Base-by-base conservation (phyloP, 257 asterid species). In the Henckelia pumila region DNA sequence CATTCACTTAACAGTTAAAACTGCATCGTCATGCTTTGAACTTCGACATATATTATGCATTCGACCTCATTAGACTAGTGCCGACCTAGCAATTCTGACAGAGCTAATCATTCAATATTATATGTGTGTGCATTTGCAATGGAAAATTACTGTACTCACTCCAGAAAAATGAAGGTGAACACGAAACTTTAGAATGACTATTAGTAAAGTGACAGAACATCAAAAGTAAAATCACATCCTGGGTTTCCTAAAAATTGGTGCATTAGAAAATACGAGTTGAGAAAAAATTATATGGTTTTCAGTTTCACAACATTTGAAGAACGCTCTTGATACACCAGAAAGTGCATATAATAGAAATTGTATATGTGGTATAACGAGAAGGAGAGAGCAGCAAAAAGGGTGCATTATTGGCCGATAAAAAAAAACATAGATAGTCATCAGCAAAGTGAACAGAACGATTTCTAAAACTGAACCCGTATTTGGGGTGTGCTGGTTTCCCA, bases 361-460 rank as follows among this genome's bases (percentile, higher is more conserved):
- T 8, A 33, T 13, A 16, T 14, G n/a, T 47, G 24, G 14, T 20
- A 33, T 56, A 22, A 19, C 37, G 24, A n/a, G 19, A 49, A 37
- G 56, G 63, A 40, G 66, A 32, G 25, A 44, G 32, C 53, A 28
- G 25, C 37, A 68, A 0, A 47, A 25, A 68, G 44, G 50, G 56
- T 40, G 37, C 28, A n/a, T 3, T 44, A 53, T 30, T 35, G 19
- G 4, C 57, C 22, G n/a, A 66, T 52, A 56, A 26, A 4, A n/a
- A 29, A 28, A 50, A 26, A 61, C 21, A 25, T 25, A 23, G 66
- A 11, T 8, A 49, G 24, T 17, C 53, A 70, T 20, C 10, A 59
- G 52, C 22, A 29, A 69, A 61, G 6, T 49, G 19, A 8, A 17
- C 63, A 30, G 32, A 30, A 2, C 5, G 14, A 28, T 29, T 52